Evolutionary conservation across 2,329 filamentous ascomycete genomes (phyloP), one percentile per base, ranked within the genome.

Genomic region (Juglanconis sp.): DNA sequence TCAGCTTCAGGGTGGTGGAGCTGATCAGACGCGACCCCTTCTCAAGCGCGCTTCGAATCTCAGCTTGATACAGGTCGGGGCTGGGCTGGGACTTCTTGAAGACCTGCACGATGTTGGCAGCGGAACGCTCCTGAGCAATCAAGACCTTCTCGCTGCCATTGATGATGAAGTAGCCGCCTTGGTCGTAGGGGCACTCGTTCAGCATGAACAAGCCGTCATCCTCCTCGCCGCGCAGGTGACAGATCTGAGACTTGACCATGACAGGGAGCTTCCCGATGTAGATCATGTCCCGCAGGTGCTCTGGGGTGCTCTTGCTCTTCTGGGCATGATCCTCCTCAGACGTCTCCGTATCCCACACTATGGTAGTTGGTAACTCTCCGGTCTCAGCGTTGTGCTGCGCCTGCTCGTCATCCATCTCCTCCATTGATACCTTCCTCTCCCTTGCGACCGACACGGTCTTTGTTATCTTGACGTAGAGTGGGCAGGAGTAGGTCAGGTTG

Each of bases 61-160:
- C 95, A 11, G 95, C 96, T 31, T 94, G 90, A 74, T 95, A 96
- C 1, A 92, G 93, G 64, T 92, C 96, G 9, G 92, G 90, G 66
- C 91, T 94, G n/a, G 92, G 92, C 67, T 88, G 85, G 0, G 94
- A 92, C 79, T 99, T 99, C 78, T 96, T 94, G 85, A 99, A 99
- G 34, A 99, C 94, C 76, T 99, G 95, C 5, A 99, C 95, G 61
- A 98, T 99, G 72, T 99, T 99, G 71, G 94, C 95, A 46, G 95
- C 95, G 72, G 93, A 97, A 64, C 95, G 90, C 76, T 99, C 95
- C 74, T 99, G 95, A 1, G 95, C 95, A 69, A 99, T 99, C 67
- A 99, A 79, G 30, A 99, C 95, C 81, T 99, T 99, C 73, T 99
- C 95, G 75, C 91, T 96, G 48, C 95, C 95, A 77, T 99, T 99